Conservation (phyloP, 106 monocot genomes). For the Acorus calamus region DNA sequence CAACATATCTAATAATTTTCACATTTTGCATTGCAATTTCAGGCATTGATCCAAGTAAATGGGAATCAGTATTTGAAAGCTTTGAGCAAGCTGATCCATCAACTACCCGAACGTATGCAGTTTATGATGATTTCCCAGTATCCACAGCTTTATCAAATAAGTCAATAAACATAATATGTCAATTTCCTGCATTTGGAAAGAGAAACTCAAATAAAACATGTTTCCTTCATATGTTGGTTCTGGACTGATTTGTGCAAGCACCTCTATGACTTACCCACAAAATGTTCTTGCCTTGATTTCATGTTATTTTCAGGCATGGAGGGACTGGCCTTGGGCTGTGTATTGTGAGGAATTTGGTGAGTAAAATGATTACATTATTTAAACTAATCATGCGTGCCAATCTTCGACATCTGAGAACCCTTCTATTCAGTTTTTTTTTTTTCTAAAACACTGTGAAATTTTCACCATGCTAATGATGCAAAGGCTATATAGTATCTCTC, state of each 20-base stretch:
- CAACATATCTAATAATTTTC: not conserved
- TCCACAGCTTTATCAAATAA: too few species aligned
- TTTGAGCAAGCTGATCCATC: constrained; percentile 65
- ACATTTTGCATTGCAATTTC: not conserved
- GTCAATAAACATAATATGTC: too few species aligned
- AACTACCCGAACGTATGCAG: constrained; percentile 49
- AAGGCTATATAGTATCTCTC: too few species aligned
- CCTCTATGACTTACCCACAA: too few species aligned
- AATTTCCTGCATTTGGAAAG: not conserved
- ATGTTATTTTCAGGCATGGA: constrained; percentile 38
- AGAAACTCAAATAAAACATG: constrained; percentile 1
- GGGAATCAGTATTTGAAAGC: constrained; percentile 64
- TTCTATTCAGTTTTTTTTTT: too few species aligned
- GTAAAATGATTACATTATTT: constrained; percentile 5
- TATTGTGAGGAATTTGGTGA: constrained; percentile 53
- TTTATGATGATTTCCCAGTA: too few species aligned
- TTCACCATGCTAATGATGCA: too few species aligned
- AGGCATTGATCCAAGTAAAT: constrained; percentile 56
- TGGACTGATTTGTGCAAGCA: too few species aligned
- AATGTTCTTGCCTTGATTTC: not conserved
- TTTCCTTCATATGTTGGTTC: not conserved
- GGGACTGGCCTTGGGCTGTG: constrained; percentile 58
- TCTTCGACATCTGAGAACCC: too few species aligned
- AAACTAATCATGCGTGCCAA: not conserved
- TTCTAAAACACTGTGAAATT: too few species aligned